Percentiles rank a stretch among this genome's conserved stretches.
phyloP scores from a whole-genome alignment of 2,329 filamentous ascomycete genomes.

The Aspergillus costaricaensis region DNA sequence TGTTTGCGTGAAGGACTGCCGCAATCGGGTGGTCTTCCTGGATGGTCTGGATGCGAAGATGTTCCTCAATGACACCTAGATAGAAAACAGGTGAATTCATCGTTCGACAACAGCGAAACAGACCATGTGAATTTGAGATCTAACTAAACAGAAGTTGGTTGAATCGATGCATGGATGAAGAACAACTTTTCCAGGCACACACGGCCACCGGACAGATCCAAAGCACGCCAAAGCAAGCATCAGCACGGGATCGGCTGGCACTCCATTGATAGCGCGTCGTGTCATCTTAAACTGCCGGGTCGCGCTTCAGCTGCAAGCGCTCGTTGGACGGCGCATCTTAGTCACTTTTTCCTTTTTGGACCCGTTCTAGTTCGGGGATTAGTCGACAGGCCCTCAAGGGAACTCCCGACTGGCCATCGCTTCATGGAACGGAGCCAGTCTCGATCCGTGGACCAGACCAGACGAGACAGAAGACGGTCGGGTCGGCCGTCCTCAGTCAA shows the following conservation, averaged over 20 bases:
- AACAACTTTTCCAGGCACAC: background rate
- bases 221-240: background rate
- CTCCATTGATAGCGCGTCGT: slow-evolving; percentile 20
- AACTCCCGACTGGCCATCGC: slow-evolving; percentile 10
- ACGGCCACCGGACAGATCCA: background rate
- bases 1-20: slow-evolving; percentile 14
- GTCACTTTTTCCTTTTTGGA: slow-evolving; percentile 7
- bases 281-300: slow-evolving; percentile 21
- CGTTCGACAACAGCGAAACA: no score
- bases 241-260: background rate
- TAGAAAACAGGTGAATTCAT: no score
- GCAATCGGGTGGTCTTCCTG: slow-evolving; percentile 10
- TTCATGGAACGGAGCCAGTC: slow-evolving; percentile 20
- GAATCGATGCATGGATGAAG: background rate
- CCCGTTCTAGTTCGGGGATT: slow-evolving; percentile 11
- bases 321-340: slow-evolving; percentile 12
- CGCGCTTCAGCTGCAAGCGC: slow-evolving; percentile 13
- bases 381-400: slow-evolving; percentile 1
- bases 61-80: background rate
- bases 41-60: slow-evolving; percentile 1
- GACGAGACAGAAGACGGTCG: slow-evolving; percentile 6
- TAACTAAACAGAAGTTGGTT: no score
- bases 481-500: background rate
- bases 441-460: slow-evolving; percentile 19
- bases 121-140: no score